Base-by-base conservation (phyloP, 805 yeast genomes). In the Pichia exigua region DNA sequence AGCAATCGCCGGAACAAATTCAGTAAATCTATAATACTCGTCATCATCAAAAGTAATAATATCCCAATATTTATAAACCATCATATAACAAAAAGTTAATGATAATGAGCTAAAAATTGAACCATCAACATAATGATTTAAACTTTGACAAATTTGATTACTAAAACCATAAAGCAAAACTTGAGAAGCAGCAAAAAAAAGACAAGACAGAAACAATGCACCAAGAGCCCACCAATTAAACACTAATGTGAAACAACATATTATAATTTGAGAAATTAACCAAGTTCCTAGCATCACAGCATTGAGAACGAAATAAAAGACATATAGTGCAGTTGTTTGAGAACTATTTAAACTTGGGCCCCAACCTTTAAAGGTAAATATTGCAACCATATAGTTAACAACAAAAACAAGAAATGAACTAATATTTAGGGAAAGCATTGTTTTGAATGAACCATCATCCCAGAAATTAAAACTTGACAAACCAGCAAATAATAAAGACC, bases 11-110 rank as follows among this genome's bases (percentile, higher is more conserved):
- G 59, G 59, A 21, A 62, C 65, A 20, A 59, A 50, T 48, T 62
- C 63, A 12, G 67, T 63, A 47, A 55, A 58, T 45, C 68, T 52
- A 32, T 63, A 81, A 67, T 92, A 94, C 69, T 92, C 99, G 60
- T 92, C 81, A 66, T 94, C 98, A 62, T 92, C 98, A 52, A 83
- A 82, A 13, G 98, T 94, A 48, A 92, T 84, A 78, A 91, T 89
- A 63, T 91, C 97, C 97, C 98, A 92, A 59, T 82, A 88, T 69
- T 94, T 91, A 73, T 90, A 92, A 48, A 92, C 75, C 98, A 94
- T 92, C 96, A 94, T 90, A 50, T 86, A 71, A 4, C 95, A 77
- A 61, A 89, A 85, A 47, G 89, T 64, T 64, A 88, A 88, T 63
- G 96, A 79, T 38, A 89, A 61, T 26, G 94, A 78, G 32, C 89